A percentile compares a stretch with the other conserved stretches of the same genome.
These are phyloP conservation scores for Macrophomina phaseolina DNA, from an alignment of 2,329 filamentous ascomycete species.

Conservation along the genomic window DNA sequence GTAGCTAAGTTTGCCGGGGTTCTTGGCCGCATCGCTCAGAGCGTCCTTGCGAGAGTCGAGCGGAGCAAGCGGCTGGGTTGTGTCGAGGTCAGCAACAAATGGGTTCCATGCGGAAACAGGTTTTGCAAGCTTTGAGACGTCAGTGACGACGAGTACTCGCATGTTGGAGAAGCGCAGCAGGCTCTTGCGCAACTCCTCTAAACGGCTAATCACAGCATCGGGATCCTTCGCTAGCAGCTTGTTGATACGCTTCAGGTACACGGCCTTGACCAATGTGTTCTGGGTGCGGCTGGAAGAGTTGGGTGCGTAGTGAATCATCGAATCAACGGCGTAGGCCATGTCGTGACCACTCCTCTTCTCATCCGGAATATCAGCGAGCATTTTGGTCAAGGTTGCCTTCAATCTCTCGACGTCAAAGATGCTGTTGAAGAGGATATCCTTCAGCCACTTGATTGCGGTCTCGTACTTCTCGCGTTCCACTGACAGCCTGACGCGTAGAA, in stretches of 20 bases:
- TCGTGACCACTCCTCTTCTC: slow-evolving; percentile 82
- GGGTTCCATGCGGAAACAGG: slow-evolving; percentile 81
- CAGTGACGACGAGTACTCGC: slow-evolving; percentile 81
- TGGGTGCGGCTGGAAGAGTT: slow-evolving; percentile 78
- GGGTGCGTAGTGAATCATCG: slow-evolving; percentile 79
- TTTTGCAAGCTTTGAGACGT: slow-evolving; percentile 74
- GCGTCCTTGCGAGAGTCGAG: slow-evolving; percentile 72
- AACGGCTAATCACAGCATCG: slow-evolving; percentile 73
- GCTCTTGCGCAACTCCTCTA: slow-evolving; percentile 75
- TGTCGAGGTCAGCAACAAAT: slow-evolving; percentile 61
- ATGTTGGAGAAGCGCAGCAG: slow-evolving; percentile 87
- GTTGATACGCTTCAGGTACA: slow-evolving; percentile 85
- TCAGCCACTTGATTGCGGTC: slow-evolving; percentile 81
- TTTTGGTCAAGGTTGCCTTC: slow-evolving; percentile 72
- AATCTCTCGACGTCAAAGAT: slow-evolving; percentile 77
- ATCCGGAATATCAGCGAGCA: slow-evolving; percentile 90
- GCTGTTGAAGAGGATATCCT: slow-evolving; percentile 84
- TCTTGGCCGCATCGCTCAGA: slow-evolving; percentile 76
- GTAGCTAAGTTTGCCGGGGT: slow-evolving; percentile 75
- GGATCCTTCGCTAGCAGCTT: slow-evolving; percentile 80
- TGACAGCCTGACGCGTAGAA: slow-evolving; percentile 80
- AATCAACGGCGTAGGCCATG: slow-evolving; percentile 68
- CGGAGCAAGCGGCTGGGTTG: slow-evolving; percentile 65
- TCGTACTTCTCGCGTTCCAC: slow-evolving; percentile 88
- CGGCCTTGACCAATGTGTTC: slow-evolving; percentile 81